These are phyloP conservation scores for Ramicandelaber brevisporus DNA, from an alignment of 192 early-diverging fungal species.

Conservation along the genomic window DNA sequence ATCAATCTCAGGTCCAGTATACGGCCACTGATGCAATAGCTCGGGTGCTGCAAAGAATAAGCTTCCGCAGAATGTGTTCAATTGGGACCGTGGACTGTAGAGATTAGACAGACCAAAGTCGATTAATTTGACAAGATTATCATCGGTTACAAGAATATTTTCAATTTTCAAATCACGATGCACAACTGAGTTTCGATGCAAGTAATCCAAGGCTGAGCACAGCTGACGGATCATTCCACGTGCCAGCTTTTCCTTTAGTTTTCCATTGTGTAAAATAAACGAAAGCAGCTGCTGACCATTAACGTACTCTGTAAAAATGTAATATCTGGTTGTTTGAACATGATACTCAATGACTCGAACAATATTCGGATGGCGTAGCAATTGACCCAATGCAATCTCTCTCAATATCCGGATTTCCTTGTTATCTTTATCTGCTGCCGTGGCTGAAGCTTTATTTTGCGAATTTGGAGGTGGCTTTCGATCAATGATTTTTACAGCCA, in stretches of 20 bases:
- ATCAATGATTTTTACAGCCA: no score
- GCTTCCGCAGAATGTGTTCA: constrained; percentile 84
- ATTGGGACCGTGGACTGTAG: constrained; percentile 46
- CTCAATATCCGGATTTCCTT: constrained; percentile 67
- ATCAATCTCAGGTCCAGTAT: constrained; percentile 86
- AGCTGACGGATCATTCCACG: constrained; percentile 74
- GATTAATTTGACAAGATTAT: constrained; percentile 79
- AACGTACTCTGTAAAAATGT: constrained; percentile 81
- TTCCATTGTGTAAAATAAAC: constrained; percentile 81
- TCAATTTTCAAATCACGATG: constrained; percentile 96
- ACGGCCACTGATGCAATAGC: constrained; percentile 64
- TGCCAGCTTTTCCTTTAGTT: constrained; percentile 80
- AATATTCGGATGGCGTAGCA: constrained; percentile 80
- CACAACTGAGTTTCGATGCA: constrained; percentile 82
- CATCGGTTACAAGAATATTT: constrained; percentile 79
- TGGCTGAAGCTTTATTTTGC: no score
- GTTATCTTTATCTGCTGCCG: no score
- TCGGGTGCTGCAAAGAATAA: constrained; percentile 95
- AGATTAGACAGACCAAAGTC: constrained; percentile 93
- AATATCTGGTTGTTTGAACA: constrained; percentile 55
- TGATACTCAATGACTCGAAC: constrained; percentile 72
- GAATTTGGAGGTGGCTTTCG: no score
- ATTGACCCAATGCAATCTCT: constrained; percentile 70
- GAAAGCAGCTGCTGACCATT: constrained; percentile 83
- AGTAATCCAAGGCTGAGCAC: constrained; percentile 75